Evolutionary conservation across 179 eudicot species (phyloP), one percentile per base, ranked within the genome.

Genomic region (Amaranthus tricolor): DNA sequence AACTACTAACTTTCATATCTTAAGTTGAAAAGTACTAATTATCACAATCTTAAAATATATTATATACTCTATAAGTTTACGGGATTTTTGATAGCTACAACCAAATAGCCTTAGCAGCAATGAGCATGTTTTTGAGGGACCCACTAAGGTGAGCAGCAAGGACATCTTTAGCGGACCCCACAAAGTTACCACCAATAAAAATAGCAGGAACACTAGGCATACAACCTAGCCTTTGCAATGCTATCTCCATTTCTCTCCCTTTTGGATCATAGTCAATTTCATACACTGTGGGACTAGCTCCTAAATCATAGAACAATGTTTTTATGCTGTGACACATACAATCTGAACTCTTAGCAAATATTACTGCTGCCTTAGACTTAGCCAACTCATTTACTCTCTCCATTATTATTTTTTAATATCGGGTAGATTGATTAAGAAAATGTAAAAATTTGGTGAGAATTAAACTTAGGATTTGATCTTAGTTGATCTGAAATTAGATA

Each of bases 341-440:
- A 70, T 90, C 88, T 31, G 91, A 76, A 76, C 92, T 86, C 79
- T 85, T 86, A 67, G 80, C 79, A 73, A 88, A 88, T 64, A 88
- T 88, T 74, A 88, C 90, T 7, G 81, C 84, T 15, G 90, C 88
- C 60, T 66, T 85, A 14, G 80, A 68, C 52, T 83, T 78, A 21
- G 86, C 88, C 77, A 88, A 60, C 50, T 82, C 83, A 63, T 71
- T 74, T 44, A 88, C 76, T 59, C 69, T 79, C 43, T 86, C 90
- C 88, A 86, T 55, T 62, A 13, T 0, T 49, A 6, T 9, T 10
- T 62, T 71, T 9, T 48, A 48, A 6, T 11, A 6, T 45, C 9
- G 0, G 8, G 3, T 6, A 6, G 6, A 11, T 1, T 11, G 4
- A 43, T 44, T 6, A 1, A 21, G 50, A 44, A 43, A 43, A 11